Conservation (phyloP, 768 basidiomycete genomes). For the Roridomyces roridus region DNA sequence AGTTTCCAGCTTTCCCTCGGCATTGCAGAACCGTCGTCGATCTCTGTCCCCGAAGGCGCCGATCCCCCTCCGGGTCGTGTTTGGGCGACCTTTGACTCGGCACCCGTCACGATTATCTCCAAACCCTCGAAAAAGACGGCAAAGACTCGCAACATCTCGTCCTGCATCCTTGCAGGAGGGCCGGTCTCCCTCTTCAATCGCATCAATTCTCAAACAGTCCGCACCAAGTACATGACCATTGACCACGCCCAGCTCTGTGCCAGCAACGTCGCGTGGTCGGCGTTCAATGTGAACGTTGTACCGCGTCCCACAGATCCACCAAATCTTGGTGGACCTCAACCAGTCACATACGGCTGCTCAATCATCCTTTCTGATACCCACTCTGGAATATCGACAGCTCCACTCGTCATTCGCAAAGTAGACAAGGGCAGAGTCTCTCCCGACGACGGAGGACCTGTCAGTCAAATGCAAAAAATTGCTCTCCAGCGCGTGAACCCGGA, state of each 20-base stretch:
- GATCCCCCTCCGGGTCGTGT: conserved; percentile 65
- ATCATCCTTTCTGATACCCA: conserved; percentile 85
- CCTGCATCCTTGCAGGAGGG: conserved; percentile 87
- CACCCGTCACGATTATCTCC: conserved; percentile 93
- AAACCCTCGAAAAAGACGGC: conserved; percentile 98
- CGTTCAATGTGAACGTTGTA: conserved; percentile 91
- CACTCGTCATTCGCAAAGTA: conserved; percentile 89
- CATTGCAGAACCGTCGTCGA: conserved; percentile 76
- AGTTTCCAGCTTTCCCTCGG: conserved; percentile 87
- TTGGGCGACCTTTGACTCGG: conserved; percentile 93
- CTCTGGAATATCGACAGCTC: conserved; percentile 85
- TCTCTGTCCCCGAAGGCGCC: conserved; percentile 49
- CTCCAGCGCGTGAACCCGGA: conserved; percentile 83
- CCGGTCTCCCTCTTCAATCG: conserved; percentile 94
- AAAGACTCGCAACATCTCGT: conserved; percentile 91
- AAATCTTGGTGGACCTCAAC: conserved; percentile 76
- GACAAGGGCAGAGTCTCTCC: conserved; percentile 87
- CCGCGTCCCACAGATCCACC: conserved; percentile 71
- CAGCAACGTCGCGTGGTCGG: conserved; percentile 92
- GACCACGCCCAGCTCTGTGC: conserved; percentile 84
- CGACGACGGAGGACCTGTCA: conserved; percentile 92
- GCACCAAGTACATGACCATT: conserved; percentile 97
- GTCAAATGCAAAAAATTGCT: conserved; percentile 97
- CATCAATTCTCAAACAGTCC: conserved; percentile 95
- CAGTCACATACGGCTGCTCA: conserved; percentile 91